These are phyloP conservation scores for Xylariomycetidae sp. DNA, from an alignment of 2,329 filamentous ascomycete species.

Conservation along the genomic window DNA sequence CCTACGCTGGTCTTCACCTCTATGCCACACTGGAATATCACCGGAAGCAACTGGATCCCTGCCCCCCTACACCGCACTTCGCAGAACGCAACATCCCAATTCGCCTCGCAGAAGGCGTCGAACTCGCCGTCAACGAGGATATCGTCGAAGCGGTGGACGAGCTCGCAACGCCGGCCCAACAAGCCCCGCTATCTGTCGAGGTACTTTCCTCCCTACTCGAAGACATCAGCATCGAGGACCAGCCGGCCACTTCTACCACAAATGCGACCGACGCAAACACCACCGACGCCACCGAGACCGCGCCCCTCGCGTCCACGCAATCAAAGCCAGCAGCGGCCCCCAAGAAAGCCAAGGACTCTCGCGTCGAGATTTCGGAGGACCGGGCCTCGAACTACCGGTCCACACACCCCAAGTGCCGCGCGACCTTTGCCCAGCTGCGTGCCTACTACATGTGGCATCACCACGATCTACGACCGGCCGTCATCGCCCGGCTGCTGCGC, in stretches of 20 bases:
- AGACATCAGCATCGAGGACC: constrained; percentile 19
- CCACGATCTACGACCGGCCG: constrained; percentile 39
- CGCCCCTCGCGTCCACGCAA: neutral
- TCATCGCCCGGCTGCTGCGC: constrained; percentile 52
- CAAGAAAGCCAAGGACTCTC: constrained; percentile 31
- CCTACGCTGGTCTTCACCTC: constrained; percentile 73
- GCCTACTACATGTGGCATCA: constrained; percentile 65
- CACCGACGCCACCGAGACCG: neutral
- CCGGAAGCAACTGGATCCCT: constrained; percentile 61
- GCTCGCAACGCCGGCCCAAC: too few species aligned
- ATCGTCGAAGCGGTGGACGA: constrained; percentile 21
- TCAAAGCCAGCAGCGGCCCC: neutral
- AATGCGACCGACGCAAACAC: constrained; percentile 3
- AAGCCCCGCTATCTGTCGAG: too few species aligned
- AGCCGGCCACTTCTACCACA: constrained; percentile 1
- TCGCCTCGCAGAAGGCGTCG: constrained; percentile 42
- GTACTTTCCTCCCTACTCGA: constrained; percentile 16
- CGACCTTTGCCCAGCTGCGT: constrained; percentile 36
- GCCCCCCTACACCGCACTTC: constrained; percentile 64
- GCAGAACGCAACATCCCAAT: constrained; percentile 66
- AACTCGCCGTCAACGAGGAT: constrained; percentile 24
- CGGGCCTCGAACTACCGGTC: constrained; percentile 33
- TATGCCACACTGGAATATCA: constrained; percentile 68
- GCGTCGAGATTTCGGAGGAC: constrained; percentile 39
- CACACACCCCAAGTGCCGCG: constrained; percentile 15